Base-by-base conservation (phyloP, 2,329 filamentous ascomycete species). In the Microdochium bolleyi region DNA sequence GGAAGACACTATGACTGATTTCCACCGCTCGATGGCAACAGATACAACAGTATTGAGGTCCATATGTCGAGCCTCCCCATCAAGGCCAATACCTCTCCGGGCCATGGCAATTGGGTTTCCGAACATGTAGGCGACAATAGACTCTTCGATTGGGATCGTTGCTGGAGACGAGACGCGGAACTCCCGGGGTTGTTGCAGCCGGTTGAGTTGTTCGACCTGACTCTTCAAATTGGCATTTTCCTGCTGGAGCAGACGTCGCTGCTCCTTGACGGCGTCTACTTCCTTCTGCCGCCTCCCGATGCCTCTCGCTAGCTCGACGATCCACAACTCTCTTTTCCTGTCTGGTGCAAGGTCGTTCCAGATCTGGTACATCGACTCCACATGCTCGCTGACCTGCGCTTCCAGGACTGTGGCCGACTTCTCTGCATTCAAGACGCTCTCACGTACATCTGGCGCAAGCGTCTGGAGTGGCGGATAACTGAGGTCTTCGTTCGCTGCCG, bases 351-450 rank as follows among this genome's bases (percentile, higher is more conserved):
- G 73, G 1, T 74, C 74, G 51, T 81, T 81, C 92, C 92, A 97
- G 44, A 89, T 85, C 7, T 79, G 77, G 65, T 84, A 95, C 0
- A 89, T 84, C 14, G 85, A 82, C n/a, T 87, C 80, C 5, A 96
- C 68, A 65, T 97, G 92, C 54, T 87, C 79, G 41, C 80, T 75
- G 30, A 92, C 80, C 58, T 87, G 83, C 51, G 83, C 81, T 57
- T 90, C 84, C 50, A 92, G 78, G 25, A 73, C 69, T 57, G 76
- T 80, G 44, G 75, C 87, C 55, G 72, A 64, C 59, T 71, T 72
- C 57, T 81, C 76, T 0, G 76, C 77, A 50, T 68, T 74, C 50
- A 71, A 73, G 1, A 79, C 65, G 13, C 71, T 70, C 21, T 79
- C 76, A 2, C 70, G 71, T 66, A 64, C 67, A 61, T 69, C 74